A percentile compares a stretch with the other conserved stretches of the same genome.
Evolutionary conservation across 2,329 filamentous ascomycete species (phyloP).

Genomic region (Apiospora malaysiana): DNA sequence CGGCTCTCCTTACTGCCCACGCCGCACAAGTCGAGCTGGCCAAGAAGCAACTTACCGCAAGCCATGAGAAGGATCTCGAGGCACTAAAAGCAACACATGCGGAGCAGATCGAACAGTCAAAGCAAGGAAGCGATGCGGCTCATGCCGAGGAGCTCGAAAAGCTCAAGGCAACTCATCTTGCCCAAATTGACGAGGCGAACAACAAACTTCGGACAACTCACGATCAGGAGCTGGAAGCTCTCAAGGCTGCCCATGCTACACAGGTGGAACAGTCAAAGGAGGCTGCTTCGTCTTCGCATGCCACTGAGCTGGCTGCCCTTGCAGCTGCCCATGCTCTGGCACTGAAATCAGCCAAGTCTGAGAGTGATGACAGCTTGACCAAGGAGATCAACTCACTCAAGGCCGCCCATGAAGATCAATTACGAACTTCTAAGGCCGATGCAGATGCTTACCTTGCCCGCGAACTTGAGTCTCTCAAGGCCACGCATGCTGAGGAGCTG

Average conservation of each 20-base stretch:
- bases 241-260: slow-evolving; percentile 29
- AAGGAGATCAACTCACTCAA: slow-evolving; percentile 19
- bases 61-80: slow-evolving; percentile 26
- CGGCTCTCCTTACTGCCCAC: slow-evolving; percentile 31
- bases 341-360: slow-evolving; percentile 35
- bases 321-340: slow-evolving; percentile 35
- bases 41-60: slow-evolving; percentile 24
- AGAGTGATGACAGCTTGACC: slow-evolving; percentile 31
- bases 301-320: slow-evolving; percentile 35
- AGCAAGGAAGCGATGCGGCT: slow-evolving; percentile 23
- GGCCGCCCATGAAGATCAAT: slow-evolving; percentile 17
- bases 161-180: slow-evolving; percentile 24
- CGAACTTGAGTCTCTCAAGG: slow-evolving; percentile 34
- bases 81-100: slow-evolving; percentile 23
- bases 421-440: slow-evolving; percentile 25
- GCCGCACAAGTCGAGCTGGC: slow-evolving; percentile 25
- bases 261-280: slow-evolving; percentile 32
- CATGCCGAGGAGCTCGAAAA: slow-evolving; percentile 28
- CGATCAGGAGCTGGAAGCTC: slow-evolving; percentile 25
- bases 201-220: slow-evolving; percentile 21
- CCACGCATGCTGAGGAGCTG: slow-evolving; percentile 35
- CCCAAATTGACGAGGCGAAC: slow-evolving; percentile 24
- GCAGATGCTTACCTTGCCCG: slow-evolving; percentile 30
- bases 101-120: slow-evolving; percentile 23
- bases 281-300: slow-evolving; percentile 30